A percentile compares a stretch with the other conserved stretches of the same genome.
Conservation (phyloP, 1,139 yeast species). For the Wickerhamomyces sp. region DNA sequence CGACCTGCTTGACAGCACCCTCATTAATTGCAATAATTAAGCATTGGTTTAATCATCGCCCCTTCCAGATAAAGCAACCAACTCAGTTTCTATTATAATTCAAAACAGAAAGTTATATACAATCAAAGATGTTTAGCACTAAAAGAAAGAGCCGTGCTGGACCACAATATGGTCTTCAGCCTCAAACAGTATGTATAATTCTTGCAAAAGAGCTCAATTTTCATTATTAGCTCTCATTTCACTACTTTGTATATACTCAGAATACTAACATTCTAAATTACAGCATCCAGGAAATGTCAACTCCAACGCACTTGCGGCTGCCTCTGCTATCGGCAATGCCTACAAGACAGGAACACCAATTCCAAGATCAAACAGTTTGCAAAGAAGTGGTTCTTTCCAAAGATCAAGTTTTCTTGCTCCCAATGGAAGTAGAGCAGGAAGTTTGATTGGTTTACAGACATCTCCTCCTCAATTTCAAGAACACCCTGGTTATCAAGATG, state of each 20-base stretch:
- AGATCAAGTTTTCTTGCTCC: conserved; percentile 10
- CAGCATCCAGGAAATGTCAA: conserved; percentile 24
- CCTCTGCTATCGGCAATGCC: conserved; percentile 34
- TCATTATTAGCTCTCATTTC: neutral
- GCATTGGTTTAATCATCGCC: too few relatives aligned
- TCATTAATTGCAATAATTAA: too few relatives aligned
- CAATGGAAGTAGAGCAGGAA: conserved; percentile 13
- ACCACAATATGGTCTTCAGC: conserved; percentile 3
- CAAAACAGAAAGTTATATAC: too few relatives aligned
- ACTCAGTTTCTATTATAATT: too few relatives aligned
- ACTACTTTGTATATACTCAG: neutral
- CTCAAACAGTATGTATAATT: conserved; percentile 5
- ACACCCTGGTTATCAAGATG: conserved; percentile 2
- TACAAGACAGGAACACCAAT: conserved; percentile 27
- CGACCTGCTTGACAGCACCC: too few relatives aligned
- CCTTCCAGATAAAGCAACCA: too few relatives aligned
- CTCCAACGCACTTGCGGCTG: conserved; percentile 41
- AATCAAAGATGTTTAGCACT: conserved; percentile 1
- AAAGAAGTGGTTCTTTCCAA: conserved; percentile 22
- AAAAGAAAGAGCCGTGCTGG: conserved; percentile 13
- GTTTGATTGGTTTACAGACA: conserved; percentile 19
- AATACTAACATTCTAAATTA: conserved; percentile 11
- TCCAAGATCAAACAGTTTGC: conserved; percentile 22
- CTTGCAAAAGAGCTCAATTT: too few relatives aligned
- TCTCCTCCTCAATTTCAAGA: conserved; percentile 13